phyloP scores from a whole-genome alignment of 2,329 filamentous ascomycete species.

The Tolypocladium endophyticum region DNA sequence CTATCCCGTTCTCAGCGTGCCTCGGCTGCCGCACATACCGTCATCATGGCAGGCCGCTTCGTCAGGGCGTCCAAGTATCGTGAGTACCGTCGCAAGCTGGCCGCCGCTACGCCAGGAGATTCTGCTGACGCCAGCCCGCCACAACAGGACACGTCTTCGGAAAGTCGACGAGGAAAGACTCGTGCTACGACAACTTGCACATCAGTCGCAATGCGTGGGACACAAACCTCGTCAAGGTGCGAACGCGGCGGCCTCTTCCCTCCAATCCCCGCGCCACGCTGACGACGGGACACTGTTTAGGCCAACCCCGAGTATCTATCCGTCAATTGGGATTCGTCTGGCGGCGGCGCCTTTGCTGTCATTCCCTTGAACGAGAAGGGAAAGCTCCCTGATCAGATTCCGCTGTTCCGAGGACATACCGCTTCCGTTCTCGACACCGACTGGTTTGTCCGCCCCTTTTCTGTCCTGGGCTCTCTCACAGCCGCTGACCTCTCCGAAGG shows the following conservation, averaged over 20 bases:
- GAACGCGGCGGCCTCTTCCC: constrained; percentile 9
- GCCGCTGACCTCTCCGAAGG: constrained; percentile 37
- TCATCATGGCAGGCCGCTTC: constrained; percentile 51
- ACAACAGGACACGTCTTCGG: constrained; percentile 89
- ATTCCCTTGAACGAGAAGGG: constrained; percentile 84
- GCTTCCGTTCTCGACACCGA: constrained; percentile 94
- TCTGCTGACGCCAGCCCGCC: background rate
- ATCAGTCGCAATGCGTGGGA: constrained; percentile 99
- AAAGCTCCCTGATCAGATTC: constrained; percentile 83
- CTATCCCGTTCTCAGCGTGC: constrained; percentile 1
- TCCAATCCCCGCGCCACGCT: constrained; percentile 1
- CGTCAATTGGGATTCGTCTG: constrained; percentile 96
- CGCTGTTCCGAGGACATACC: constrained; percentile 92
- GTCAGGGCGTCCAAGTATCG: constrained; percentile 60
- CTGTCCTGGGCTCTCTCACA: constrained; percentile 3
- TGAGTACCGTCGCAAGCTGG: constrained; percentile 26
- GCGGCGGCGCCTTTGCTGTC: constrained; percentile 93
- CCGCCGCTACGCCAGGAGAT: background rate
- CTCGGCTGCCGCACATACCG: constrained; percentile 6
- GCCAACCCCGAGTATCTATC: constrained; percentile 92
- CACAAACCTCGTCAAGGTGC: constrained; percentile 93
- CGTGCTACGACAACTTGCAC: constrained; percentile 96
- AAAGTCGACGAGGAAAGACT: constrained; percentile 88
- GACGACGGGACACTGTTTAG: constrained; percentile 32
- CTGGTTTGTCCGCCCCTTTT: constrained; percentile 48